phyloP scores from a whole-genome alignment of 2,329 filamentous ascomycete species.

The Colletotrichum sp. region DNA sequence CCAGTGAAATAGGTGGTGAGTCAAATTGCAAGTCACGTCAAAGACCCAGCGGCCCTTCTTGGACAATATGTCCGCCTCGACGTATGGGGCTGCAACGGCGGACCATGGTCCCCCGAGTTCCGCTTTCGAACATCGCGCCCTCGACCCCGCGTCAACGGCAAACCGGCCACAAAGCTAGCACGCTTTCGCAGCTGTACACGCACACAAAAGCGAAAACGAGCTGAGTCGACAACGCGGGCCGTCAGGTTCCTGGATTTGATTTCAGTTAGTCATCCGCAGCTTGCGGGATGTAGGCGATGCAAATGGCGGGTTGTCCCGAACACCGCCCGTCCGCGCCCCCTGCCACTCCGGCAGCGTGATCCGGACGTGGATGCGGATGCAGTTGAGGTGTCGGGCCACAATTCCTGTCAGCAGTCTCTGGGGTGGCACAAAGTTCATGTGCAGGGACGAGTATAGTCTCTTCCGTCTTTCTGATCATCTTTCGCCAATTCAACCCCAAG shows the following conservation, averaged over 20 bases:
- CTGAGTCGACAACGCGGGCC: not conserved
- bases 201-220: not conserved
- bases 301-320: not conserved
- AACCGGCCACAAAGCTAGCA: not conserved
- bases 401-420: not conserved
- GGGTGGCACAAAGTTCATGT: not conserved
- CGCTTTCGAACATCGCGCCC: slow-evolving; percentile 5
- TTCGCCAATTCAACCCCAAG: not conserved
- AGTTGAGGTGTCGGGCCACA: not conserved
- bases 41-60: not conserved
- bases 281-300: not conserved
- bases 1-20: too few relatives aligned
- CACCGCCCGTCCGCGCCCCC: not conserved
- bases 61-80: not conserved
- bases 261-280: not conserved
- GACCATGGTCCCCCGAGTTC: slow-evolving; percentile 11
- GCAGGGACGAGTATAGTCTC: not conserved
- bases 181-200: not conserved
- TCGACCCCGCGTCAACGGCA: not conserved
- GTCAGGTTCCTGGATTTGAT: not conserved
- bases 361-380: not conserved
- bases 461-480: not conserved
- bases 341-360: not conserved
- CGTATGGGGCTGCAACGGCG: slow-evolving; percentile 10
- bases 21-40: not conserved